phyloP scores from a whole-genome alignment of 176 grass and related monocot species.

The Zoysia pacifica region DNA sequence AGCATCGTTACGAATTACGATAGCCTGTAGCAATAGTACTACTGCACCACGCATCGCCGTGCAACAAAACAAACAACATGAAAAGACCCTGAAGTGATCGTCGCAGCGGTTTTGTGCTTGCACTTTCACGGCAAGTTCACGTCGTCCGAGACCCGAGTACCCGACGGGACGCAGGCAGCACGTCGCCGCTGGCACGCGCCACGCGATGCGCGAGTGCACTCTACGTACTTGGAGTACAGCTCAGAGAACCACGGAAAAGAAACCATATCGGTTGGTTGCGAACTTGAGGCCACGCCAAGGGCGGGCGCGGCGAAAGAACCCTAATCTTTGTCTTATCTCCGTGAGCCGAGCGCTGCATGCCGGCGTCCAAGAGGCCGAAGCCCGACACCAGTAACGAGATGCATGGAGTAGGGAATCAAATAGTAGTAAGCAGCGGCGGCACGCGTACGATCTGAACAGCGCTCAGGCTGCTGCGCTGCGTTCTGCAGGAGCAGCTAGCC shows the following conservation, averaged over 20 bases:
- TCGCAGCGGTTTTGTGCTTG: neutral
- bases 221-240: no score
- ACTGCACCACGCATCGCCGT: no score
- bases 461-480: neutral
- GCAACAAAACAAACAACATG: no score
- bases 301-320: neutral
- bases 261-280: no score
- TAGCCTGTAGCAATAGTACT: no score
- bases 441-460: neutral
- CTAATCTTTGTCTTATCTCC: slow-evolving; percentile 10
- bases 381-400: neutral
- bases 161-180: no score
- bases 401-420: slow-evolving; percentile 15
- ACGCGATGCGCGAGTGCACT: no score
- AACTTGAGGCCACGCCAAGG: neutral
- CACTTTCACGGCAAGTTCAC: neutral
- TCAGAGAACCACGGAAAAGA: no score
- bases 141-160: neutral
- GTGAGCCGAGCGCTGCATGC: neutral
- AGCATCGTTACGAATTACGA: no score
- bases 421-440: no score
- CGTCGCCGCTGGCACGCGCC: no score
- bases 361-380: neutral
- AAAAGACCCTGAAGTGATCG: no score
- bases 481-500: neutral